Evolutionary conservation across 176 grass and related monocot genomes (phyloP).

Genomic region (Triticum urartu): DNA sequence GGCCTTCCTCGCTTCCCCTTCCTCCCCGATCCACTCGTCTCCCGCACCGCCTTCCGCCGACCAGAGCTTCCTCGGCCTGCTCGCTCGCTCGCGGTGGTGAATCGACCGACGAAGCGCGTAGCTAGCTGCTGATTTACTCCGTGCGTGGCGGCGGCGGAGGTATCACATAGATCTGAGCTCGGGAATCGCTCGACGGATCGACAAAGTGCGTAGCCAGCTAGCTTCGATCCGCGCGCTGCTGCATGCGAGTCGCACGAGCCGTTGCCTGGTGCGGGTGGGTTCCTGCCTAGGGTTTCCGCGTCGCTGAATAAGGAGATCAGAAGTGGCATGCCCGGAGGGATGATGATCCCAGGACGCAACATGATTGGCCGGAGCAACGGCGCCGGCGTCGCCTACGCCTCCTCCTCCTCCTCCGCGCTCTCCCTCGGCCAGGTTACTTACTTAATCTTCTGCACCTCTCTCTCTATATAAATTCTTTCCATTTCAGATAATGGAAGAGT

Average conservation of each 20-base stretch:
- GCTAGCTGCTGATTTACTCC: neutral
- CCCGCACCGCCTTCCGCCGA: neutral
- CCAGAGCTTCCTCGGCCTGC: neutral
- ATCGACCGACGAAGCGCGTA: neutral
- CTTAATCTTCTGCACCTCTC: neutral
- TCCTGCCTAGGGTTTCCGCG: conserved; percentile 19
- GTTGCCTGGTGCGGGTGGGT: conserved; percentile 14
- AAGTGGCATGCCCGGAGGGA: conserved; percentile 57
- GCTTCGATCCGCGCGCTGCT: neutral
- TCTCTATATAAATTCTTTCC: too few relatives aligned
- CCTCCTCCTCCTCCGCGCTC: conserved; percentile 56
- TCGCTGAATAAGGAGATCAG: neutral
- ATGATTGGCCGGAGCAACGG: conserved; percentile 57
- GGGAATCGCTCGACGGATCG: neutral
- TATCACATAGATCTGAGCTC: conserved; percentile 27
- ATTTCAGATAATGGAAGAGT: neutral
- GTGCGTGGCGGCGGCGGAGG: neutral
- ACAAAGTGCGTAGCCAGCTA: neutral
- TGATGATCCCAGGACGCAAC: conserved; percentile 81
- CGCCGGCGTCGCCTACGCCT: conserved; percentile 39
- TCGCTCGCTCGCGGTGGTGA: neutral
- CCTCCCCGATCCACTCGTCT: neutral
- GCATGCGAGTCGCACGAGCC: neutral
- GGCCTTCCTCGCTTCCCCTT: neutral
- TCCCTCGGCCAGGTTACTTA: conserved; percentile 67